Percentiles rank a stretch among this genome's conserved stretches.
phyloP scores from a whole-genome alignment of 306 rosid species.

The Hippophae rhamnoides region DNA sequence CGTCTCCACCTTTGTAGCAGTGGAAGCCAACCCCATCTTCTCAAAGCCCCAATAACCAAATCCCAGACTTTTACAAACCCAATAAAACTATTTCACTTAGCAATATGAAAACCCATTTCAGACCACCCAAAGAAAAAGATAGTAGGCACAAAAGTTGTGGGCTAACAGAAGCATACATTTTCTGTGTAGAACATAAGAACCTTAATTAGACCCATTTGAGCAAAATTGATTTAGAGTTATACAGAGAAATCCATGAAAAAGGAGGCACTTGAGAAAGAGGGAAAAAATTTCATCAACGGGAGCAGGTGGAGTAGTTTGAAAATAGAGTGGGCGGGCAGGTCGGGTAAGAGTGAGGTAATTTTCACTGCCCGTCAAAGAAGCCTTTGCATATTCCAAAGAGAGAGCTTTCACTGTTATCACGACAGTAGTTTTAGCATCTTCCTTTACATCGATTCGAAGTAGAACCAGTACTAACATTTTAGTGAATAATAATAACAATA shows the following conservation, averaged over 20 bases:
- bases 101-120: constrained; percentile 13
- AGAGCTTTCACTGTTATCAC: no score
- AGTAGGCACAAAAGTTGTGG: neutral
- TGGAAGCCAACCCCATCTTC: constrained; percentile 63
- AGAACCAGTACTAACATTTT: no score
- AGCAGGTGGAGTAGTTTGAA: constrained; percentile 36
- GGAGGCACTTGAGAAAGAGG: constrained; percentile 37
- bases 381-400: no score
- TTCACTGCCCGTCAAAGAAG: neutral
- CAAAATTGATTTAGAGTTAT: constrained; percentile 20
- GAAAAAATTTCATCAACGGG: constrained; percentile 24
- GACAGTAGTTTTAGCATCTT: no score
- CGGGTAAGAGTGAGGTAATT: constrained; percentile 42
- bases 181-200: constrained; percentile 3
- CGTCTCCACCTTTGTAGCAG: constrained; percentile 53
- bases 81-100: neutral
- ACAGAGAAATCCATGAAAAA: constrained; percentile 10
- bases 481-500: no score
- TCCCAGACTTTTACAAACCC: constrained; percentile 10
- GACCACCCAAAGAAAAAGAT: neutral
- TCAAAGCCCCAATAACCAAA: constrained; percentile 7
- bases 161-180: constrained; percentile 1
- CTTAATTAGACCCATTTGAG: constrained; percentile 19
- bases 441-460: no score
- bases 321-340: constrained; percentile 28